Evolutionary conservation across 495 filamentous ascomycete genomes (phyloP).

Genomic region (Penicillium simplicissimum): DNA sequence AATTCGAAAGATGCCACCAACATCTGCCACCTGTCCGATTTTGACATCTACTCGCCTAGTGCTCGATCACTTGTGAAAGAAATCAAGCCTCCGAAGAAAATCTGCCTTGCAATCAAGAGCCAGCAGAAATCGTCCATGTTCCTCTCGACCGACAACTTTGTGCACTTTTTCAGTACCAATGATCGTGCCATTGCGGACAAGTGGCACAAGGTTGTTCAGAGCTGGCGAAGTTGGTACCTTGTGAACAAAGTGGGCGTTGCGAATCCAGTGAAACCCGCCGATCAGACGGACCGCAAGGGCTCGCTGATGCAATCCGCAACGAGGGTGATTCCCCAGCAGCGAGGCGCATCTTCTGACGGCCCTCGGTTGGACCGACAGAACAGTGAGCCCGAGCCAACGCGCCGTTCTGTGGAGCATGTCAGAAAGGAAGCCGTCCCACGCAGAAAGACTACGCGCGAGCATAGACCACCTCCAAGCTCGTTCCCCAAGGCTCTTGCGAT

Average conservation of each 20-base stretch:
- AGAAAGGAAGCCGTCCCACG: constrained; percentile 34
- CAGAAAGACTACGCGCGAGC: constrained; percentile 41
- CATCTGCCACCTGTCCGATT: constrained; percentile 89
- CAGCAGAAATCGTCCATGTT: constrained; percentile 91
- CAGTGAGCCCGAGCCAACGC: background rate
- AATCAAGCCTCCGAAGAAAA: constrained; percentile 72
- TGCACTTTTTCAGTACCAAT: constrained; percentile 87
- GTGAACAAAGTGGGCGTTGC: constrained; percentile 60
- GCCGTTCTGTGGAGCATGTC: constrained; percentile 18
- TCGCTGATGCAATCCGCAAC: constrained; percentile 1
- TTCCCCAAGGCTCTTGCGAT: constrained; percentile 39
- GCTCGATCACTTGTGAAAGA: constrained; percentile 60
- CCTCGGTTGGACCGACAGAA: constrained; percentile 13
- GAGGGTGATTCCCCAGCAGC: constrained; percentile 22
- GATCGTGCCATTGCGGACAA: constrained; percentile 62
- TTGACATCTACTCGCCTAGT: constrained; percentile 82
- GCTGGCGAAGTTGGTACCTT: constrained; percentile 89
- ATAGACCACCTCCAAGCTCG: constrained; percentile 46
- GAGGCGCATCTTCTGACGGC: constrained; percentile 14
- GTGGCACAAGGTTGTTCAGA: constrained; percentile 70
- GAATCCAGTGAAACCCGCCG: constrained; percentile 19
- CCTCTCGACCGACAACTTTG: constrained; percentile 75
- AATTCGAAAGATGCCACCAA: constrained; percentile 56
- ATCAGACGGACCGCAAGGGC: constrained; percentile 24
- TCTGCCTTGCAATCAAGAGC: constrained; percentile 88